Base-by-base conservation (phyloP, 768 basidiomycete species). In the Tricholoma hemisulphureum region DNA sequence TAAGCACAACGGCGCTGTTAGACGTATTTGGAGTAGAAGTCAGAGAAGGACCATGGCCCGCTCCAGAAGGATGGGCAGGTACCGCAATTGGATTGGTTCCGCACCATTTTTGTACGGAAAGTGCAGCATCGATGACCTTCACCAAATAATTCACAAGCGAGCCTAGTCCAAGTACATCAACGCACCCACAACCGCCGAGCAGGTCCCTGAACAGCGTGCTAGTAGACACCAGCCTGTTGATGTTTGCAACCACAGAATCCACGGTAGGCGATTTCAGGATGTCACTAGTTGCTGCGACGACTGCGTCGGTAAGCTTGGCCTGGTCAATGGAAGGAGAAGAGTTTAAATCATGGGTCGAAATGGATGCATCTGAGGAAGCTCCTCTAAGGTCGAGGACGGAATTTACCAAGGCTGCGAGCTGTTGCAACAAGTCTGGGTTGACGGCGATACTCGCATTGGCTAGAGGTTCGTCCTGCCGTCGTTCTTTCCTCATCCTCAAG, bases 211-310 rank as follows among this genome's bases (percentile, higher is more conserved):
- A 58, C 28, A 67, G 57, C 4, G 60, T 43, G 32, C 61, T 66
- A 26, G 58, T 51, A n/a, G 65, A 46, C 9, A 71, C 61, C 18
- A 73, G 60, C 10, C 51, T 43, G 24, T 67, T 53, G 32, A 65
- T 54, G 28, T 65, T 66, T 5, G 53, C 41, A 18, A 66, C 39
- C 10, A 73, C 57, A 1, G 58, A 39, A 5, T 57, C 57, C 23
- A 68, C 46, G 1, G 68, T 64, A 4, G 58, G 56, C 9, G 73
- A 69, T 11, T 59, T 53, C 9, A 72, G 41, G 10, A 71, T 58
- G 26, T 64, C 58, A 2, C 43, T 55, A 2, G 68, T 61, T 8
- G 62, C 67, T 5, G 32, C 53, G 18, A 63, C 60, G 51, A 71
- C 52, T 20, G 61, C 58, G 51, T 58, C 56, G 14, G 71, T 39